phyloP scores from a whole-genome alignment of 768 basidiomycete genomes.

The Macrolepiota albuminosa region DNA sequence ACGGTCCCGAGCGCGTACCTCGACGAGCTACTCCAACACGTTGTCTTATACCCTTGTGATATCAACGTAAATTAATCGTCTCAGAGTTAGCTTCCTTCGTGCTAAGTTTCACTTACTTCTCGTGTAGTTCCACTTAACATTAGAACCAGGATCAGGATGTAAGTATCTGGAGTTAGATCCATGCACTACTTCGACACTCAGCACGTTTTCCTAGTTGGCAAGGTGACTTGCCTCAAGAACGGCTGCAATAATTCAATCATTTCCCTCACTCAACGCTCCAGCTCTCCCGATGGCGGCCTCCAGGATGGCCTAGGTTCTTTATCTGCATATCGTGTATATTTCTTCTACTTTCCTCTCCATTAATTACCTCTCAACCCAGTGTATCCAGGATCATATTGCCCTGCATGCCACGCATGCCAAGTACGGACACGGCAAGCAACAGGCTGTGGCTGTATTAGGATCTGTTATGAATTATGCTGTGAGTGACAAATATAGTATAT shows the following conservation, averaged over 20 bases:
- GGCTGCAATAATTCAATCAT: conserved; percentile 33
- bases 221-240: conserved; percentile 41
- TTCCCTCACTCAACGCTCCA: conserved; percentile 24
- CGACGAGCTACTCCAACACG: conserved; percentile 29
- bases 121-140: conserved; percentile 31
- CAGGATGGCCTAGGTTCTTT: conserved; percentile 42
- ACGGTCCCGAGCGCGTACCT: conserved; percentile 30
- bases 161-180: conserved; percentile 15
- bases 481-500: not conserved
- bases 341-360: not conserved
- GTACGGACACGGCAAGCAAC: conserved; percentile 16
- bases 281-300: conserved; percentile 34
- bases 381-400: conserved; percentile 25
- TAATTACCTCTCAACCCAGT: not conserved
- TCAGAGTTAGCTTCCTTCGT: not conserved
- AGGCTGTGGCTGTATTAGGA: not conserved
- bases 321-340: conserved; percentile 39
- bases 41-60: conserved; percentile 27
- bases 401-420: conserved; percentile 23
- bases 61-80: conserved; percentile 23
- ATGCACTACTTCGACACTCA: not conserved
- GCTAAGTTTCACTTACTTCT: not conserved
- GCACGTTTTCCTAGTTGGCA: conserved; percentile 29
- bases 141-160: conserved; percentile 36
- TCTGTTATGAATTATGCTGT: not conserved